Base-by-base conservation (phyloP, 768 basidiomycete species). In the Hericium alpestre region DNA sequence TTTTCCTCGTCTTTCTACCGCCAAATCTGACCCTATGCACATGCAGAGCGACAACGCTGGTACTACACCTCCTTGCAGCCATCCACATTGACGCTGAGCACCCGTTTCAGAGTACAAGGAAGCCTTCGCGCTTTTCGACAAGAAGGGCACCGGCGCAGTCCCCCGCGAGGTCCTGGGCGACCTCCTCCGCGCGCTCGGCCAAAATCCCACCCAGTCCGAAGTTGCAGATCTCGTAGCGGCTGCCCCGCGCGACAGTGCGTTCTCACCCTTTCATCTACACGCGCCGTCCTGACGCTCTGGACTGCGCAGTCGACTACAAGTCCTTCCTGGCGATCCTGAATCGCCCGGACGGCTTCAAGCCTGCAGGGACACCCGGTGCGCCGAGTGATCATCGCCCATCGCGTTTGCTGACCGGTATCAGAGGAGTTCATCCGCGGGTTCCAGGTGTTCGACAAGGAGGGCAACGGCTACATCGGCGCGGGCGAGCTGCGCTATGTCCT, bases 341-440 rank as follows among this genome's bases (percentile, higher is more conserved):
- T 69, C 82, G 95, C 23, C 92, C 92, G 1, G 93, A 96, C 64
- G 95, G 95, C 1, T 97, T 93, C 78, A 95, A 95, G 70, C 94
- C 95, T 20, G 93, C 94, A 11, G 94, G 94, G 3, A 95, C 93
- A 47, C 89, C 92, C 58, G 93, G 93, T 92, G 81, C 41, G 3
- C 3, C n/a, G n/a, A 38, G 20, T 50, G 16, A 38, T 38, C 4
- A 50, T 32, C 47, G 49, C 39, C 51, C 23, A n/a, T n/a, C 15
- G 16, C 16, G 22, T 38, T 40, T 38, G 38, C 48, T 49, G 32
- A 10, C 13, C 20, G 18, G 1, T 9, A 37, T 15, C 68, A 95
- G 95, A 97, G 79, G 96, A 99, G 68, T 99, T 99, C 75, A 92
- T 97, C 66, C 92, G 96, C 51, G 96, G 94, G 9, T 99, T 99